Evolutionary conservation across 306 rosid species (phyloP).

Genomic region (Herpetospermum pedunculosum): DNA sequence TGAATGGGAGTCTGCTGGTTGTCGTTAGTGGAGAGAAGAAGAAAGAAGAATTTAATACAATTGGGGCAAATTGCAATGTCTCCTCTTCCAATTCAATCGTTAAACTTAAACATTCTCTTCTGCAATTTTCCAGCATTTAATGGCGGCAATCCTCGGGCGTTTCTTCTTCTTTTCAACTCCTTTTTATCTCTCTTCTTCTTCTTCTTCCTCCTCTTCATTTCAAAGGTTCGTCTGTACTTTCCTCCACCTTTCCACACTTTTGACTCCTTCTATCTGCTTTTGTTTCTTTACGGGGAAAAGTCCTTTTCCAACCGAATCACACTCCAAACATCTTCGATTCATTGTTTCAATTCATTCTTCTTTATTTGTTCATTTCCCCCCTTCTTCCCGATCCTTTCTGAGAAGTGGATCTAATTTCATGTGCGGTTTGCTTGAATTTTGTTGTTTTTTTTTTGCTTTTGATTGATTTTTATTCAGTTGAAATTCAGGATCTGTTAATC

Average conservation of each 20-base stretch:
- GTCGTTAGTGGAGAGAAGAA: background rate
- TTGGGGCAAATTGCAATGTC: background rate
- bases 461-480: background rate
- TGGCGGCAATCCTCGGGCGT: constrained; percentile 8
- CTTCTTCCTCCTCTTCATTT: background rate
- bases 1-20: background rate
- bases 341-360: too few relatives aligned
- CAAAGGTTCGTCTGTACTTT: background rate
- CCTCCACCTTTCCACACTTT: constrained; percentile 5
- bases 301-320: background rate
- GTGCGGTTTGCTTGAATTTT: background rate
- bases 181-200: background rate
- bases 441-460: background rate
- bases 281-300: background rate
- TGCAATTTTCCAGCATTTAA: constrained; percentile 5
- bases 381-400: background rate
- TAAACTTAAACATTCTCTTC: constrained; percentile 4
- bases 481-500: background rate
- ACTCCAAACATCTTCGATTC: background rate
- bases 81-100: constrained; percentile 5
- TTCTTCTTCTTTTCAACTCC: constrained; percentile 4
- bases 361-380: background rate
- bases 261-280: background rate
- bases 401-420: background rate
- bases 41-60: constrained; percentile 3